Conservation (phyloP, 257 asterid species). For the Primulina huaijiensis region DNA sequence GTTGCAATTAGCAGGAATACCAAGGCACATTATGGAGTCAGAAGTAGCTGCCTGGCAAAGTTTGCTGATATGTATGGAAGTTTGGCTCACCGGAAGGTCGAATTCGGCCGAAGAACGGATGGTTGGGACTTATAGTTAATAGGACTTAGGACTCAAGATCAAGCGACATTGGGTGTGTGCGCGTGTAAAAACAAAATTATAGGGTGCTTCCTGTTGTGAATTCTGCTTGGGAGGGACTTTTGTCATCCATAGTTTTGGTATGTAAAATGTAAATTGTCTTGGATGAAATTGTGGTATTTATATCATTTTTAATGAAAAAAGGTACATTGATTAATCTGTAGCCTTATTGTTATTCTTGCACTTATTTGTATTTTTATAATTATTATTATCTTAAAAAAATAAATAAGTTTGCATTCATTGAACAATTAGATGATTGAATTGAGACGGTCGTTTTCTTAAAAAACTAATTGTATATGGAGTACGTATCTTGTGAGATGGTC, state of each 20-base stretch:
- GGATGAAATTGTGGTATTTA: background rate
- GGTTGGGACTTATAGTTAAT: background rate
- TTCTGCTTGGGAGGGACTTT: background rate
- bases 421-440: no score
- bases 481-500: no score
- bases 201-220: background rate
- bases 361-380: no score
- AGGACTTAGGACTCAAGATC: background rate
- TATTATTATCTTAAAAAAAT: no score
- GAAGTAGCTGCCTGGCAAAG: background rate
- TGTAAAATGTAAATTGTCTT: constrained; percentile 1
- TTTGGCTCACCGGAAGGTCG: background rate
- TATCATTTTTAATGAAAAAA: background rate
- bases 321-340: background rate
- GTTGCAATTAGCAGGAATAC: background rate
- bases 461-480: no score
- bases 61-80: background rate
- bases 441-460: no score
- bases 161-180: background rate
- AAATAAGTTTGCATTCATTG: no score
- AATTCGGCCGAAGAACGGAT: background rate
- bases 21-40: background rate
- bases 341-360: background rate
- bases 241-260: background rate
- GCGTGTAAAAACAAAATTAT: background rate